These are phyloP conservation scores for Lagerstroemia speciosa DNA, from an alignment of 345 rosid species.

Conservation along the genomic window DNA sequence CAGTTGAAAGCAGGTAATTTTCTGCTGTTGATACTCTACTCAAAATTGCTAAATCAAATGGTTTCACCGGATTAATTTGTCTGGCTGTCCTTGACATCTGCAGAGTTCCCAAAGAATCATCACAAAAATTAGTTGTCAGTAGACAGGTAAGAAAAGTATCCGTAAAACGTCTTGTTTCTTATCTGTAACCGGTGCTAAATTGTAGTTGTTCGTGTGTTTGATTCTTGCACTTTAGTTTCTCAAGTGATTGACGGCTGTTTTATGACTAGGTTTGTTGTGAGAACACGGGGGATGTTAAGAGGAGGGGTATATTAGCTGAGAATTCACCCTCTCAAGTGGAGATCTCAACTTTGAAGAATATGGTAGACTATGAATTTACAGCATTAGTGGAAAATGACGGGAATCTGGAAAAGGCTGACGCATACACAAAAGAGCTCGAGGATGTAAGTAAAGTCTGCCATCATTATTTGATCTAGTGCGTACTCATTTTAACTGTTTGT, in stretches of 20 bases:
- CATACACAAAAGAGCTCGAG: conserved; percentile 69
- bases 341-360: conserved; percentile 24
- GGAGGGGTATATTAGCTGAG: conserved; percentile 15
- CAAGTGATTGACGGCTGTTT: not conserved
- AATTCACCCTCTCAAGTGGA: conserved; percentile 20
- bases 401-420: conserved; percentile 67
- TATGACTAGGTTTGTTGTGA: conserved; percentile 34
- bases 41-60: not conserved
- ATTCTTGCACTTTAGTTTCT: not conserved
- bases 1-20: conserved; percentile 51
- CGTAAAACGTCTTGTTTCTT: conserved; percentile 4
- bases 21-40: not conserved
- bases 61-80: not conserved
- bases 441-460: conserved; percentile 36
- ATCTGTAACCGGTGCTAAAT: not conserved
- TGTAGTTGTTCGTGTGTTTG: not conserved
- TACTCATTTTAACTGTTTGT: not conserved
- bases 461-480: not conserved
- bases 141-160: conserved; percentile 34
- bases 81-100: conserved; percentile 10
- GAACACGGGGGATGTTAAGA: conserved; percentile 17
- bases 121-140: conserved; percentile 16
- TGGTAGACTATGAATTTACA: conserved; percentile 31
- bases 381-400: conserved; percentile 34
- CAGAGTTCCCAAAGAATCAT: conserved; percentile 30